Base-by-base conservation (phyloP, 768 basidiomycete genomes). In the Leccinum arenicola region DNA sequence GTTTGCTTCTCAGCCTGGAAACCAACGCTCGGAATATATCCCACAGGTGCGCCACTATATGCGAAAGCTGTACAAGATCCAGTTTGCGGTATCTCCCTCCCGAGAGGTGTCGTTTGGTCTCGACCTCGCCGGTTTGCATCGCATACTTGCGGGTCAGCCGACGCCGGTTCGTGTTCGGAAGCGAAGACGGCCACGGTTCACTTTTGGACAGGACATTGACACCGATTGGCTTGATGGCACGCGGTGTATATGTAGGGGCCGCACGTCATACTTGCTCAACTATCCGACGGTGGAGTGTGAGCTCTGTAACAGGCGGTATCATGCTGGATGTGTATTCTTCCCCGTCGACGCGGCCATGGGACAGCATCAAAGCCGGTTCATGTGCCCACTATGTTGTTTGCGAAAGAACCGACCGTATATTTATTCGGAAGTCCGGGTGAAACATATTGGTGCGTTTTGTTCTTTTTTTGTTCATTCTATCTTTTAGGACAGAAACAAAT, bases 31-130 rank as follows among this genome's bases (percentile, higher is more conserved):
- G 4, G 88, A 90, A 56, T 88, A 87, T 65, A 86, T 93, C 43
- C 82, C 87, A 15, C 91, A 92, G 71, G 90, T 93, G 12, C 84
- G 91, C 33, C 92, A 94, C 71, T 93, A 88, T 70, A 92, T 94
- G 90, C 87, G 91, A 64, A 94, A 94, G 75, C 76, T 93, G 15
- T 93, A 87, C 78, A 88, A 86, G 75, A 89, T 94, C 54, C 91
- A 93, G 73, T 93, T 94, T 68, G 86, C 88, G n/a, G 87, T 94
- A 10, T 89, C 89, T 0, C 88, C 90, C 3, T 89, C 84, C 60
- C 87, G 85, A 1, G 90, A 91, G 51, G 82, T 89, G 2, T 91
- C 90, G 2, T 93, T 86, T 64, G 91, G 91, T 15, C 77, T 94
- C 27, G 89, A 93, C 70, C 81, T 93, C 21, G 89, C 91, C 40